Conservation (phyloP, 73 alveolate genomes). For the Paramecium pentaurelia region DNA sequence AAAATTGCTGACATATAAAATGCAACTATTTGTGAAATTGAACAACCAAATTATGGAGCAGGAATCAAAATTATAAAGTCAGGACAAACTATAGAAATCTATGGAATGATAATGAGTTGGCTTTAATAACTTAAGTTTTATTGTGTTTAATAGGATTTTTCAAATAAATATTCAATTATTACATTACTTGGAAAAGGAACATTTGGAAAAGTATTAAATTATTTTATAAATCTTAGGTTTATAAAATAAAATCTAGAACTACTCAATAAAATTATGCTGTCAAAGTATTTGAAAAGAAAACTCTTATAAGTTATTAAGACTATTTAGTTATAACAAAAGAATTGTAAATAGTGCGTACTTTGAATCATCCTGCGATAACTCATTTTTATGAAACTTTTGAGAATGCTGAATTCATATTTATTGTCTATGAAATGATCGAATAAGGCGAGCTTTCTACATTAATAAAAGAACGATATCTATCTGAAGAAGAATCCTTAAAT, state of each 20-base stretch:
- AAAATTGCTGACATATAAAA: background rate
- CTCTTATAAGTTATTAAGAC: background rate
- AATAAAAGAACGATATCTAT: background rate
- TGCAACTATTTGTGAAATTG: background rate
- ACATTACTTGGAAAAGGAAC: conserved; percentile 52
- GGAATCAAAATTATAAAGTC: background rate
- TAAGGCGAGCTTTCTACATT: background rate
- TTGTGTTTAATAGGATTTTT: conserved; percentile 2
- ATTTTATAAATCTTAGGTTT: background rate
- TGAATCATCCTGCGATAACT: background rate
- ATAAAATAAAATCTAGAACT: background rate
- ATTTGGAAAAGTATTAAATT: conserved; percentile 39
- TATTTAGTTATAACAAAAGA: background rate
- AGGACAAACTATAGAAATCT: background rate
- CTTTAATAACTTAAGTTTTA: background rate
- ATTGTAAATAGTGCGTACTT: background rate
- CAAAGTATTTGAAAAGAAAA: background rate
- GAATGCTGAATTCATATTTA: background rate
- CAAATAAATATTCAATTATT: conserved; percentile 19
- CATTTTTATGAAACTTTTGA: conserved; percentile 4
- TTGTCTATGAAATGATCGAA: background rate
- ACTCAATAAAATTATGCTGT: background rate
- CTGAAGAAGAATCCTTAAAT: background rate
- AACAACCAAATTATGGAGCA: background rate
- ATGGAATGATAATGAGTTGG: background rate